A percentile compares a stretch with the other conserved stretches of the same genome.
Evolutionary conservation across 345 rosid species (phyloP).

Genomic region (Aegle marmelos): DNA sequence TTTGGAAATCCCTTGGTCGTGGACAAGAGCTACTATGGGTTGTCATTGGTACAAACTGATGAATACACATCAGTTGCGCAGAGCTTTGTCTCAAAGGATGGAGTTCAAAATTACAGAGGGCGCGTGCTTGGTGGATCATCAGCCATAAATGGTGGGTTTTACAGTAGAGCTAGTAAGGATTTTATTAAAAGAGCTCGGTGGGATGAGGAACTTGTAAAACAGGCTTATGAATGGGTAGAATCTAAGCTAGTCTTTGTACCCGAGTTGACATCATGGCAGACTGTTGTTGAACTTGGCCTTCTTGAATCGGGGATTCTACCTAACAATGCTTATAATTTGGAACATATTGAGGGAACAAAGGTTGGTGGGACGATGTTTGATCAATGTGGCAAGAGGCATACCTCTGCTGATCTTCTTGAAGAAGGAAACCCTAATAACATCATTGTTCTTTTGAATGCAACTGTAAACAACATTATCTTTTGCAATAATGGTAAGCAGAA

Average conservation of each 20-base stretch:
- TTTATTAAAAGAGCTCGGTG: conserved; percentile 54
- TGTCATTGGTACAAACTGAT: conserved; percentile 52
- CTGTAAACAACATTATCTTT: conserved; percentile 53
- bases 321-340: conserved; percentile 59
- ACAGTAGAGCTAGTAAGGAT: conserved; percentile 59
- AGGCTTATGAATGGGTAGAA: conserved; percentile 71
- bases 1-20: conserved; percentile 50
- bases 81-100: conserved; percentile 54
- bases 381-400: conserved; percentile 50
- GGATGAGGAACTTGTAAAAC: conserved; percentile 55
- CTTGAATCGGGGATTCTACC: conserved; percentile 76
- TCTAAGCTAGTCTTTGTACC: conserved; percentile 62
- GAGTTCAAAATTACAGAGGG: conserved; percentile 48
- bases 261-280: conserved; percentile 62
- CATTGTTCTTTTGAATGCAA: conserved; percentile 55
- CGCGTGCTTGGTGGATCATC: conserved; percentile 73
- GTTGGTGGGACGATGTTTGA: conserved; percentile 72
- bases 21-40: conserved; percentile 43
- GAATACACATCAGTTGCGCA: conserved; percentile 60
- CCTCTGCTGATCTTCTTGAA: conserved; percentile 67
- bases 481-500: conserved; percentile 27
- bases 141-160: conserved; percentile 70
- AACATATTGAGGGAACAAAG: conserved; percentile 69
- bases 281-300: conserved; percentile 54
- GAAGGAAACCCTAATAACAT: conserved; percentile 46